Evolutionary conservation across 495 filamentous ascomycete species (phyloP).

Genomic region (Penicillium desertorum): DNA sequence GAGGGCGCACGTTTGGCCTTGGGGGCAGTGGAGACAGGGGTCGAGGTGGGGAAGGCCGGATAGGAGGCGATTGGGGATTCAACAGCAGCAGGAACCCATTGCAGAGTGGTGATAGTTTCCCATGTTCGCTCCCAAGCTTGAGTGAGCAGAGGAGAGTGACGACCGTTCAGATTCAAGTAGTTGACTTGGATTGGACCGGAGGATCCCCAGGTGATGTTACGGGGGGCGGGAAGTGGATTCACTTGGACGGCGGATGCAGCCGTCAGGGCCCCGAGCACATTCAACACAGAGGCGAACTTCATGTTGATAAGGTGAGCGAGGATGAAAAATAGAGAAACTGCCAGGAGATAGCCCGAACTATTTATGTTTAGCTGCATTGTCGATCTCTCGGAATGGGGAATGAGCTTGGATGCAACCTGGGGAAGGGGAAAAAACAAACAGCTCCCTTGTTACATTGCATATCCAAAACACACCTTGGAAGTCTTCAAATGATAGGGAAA

Average conservation of each 20-base stretch:
- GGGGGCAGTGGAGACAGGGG: conserved; percentile 31
- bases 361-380: conserved; percentile 27
- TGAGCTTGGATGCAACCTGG: conserved; percentile 7
- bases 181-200: conserved; percentile 48
- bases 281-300: conserved; percentile 31
- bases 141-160: conserved; percentile 30
- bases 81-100: conserved; percentile 53
- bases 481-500: no score
- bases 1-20: conserved; percentile 39
- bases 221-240: conserved; percentile 56
- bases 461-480: not conserved
- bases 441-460: conserved; percentile 21
- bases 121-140: conserved; percentile 52
- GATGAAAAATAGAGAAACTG: conserved; percentile 1
- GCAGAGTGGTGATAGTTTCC: conserved; percentile 42
- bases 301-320: conserved; percentile 23
- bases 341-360: conserved; percentile 11
- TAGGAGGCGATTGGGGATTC: conserved; percentile 51
- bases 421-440: conserved; percentile 10
- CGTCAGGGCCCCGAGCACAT: conserved; percentile 29
- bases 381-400: conserved; percentile 22
- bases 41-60: conserved; percentile 46
- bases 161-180: conserved; percentile 28
- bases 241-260: conserved; percentile 46
- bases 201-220: conserved; percentile 53